Percentiles rank a stretch among this genome's conserved stretches.
phyloP scores from a whole-genome alignment of 176 grass and related monocot species.

The Oryza glumipatula region DNA sequence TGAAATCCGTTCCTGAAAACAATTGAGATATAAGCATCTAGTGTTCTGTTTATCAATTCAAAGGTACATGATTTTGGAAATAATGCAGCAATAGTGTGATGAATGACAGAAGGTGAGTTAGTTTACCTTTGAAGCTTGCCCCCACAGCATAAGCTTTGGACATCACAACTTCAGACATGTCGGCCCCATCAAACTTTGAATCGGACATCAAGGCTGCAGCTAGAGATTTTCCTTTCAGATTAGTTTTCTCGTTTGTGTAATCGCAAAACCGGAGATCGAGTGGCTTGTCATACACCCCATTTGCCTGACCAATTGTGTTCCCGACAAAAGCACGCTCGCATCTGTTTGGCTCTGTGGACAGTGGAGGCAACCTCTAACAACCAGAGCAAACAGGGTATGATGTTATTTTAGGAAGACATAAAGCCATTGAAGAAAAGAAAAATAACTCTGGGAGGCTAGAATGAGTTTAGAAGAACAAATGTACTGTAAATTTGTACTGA shows the following conservation, averaged over 20 bases:
- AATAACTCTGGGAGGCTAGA: neutral
- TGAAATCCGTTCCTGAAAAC: slow-evolving; percentile 77
- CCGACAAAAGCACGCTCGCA: slow-evolving; percentile 88
- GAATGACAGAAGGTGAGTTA: neutral
- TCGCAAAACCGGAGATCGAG: slow-evolving; percentile 91
- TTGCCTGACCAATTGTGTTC: slow-evolving; percentile 96
- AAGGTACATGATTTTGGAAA: slow-evolving; percentile 26
- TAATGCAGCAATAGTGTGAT: slow-evolving; percentile 7
- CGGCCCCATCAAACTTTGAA: slow-evolving; percentile 84
- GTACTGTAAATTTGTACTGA: neutral
- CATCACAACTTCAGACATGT: slow-evolving; percentile 94
- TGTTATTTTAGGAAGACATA: slow-evolving; percentile 6
- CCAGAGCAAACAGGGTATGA: slow-evolving; percentile 24
- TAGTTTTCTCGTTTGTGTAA: slow-evolving; percentile 71
- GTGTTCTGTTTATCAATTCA: neutral
- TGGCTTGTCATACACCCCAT: slow-evolving; percentile 95
- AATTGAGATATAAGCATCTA: neutral
- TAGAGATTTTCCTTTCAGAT: slow-evolving; percentile 91
- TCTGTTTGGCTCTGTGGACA: slow-evolving; percentile 85
- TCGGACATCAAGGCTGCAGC: slow-evolving; percentile 79
- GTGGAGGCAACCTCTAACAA: slow-evolving; percentile 82
- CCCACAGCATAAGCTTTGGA: slow-evolving; percentile 97
- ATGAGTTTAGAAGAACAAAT: neutral
- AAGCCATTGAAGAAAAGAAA: neutral
- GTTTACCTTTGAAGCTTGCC: slow-evolving; percentile 90